Conservation (phyloP, 2,329 filamentous ascomycete species). For the Grosmannia penicillata region DNA sequence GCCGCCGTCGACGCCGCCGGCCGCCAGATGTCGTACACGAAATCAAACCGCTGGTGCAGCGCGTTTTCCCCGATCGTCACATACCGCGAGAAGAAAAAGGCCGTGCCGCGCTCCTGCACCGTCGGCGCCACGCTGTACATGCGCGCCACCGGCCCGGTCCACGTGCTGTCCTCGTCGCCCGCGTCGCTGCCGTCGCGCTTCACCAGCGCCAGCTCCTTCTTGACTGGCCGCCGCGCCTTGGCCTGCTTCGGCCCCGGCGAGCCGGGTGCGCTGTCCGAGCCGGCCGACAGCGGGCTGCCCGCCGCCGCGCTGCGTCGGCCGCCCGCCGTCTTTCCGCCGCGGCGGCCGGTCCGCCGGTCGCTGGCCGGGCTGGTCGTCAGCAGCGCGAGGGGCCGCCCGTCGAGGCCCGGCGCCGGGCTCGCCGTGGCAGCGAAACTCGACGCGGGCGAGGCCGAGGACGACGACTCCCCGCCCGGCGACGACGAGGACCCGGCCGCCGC, state of each 20-base stretch:
- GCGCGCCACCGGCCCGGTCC: conserved; percentile 14
- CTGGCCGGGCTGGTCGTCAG: conserved; percentile 1
- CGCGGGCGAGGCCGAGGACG: neutral
- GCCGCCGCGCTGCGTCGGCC: neutral
- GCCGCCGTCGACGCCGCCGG: conserved; percentile 20
- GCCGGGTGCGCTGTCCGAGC: neutral
- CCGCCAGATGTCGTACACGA: conserved; percentile 37
- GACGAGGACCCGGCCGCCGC: conserved; percentile 8
- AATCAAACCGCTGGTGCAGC: conserved; percentile 35
- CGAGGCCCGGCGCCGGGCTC: neutral
- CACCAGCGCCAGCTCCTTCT: neutral
- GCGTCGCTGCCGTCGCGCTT: no score
- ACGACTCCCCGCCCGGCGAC: conserved; percentile 11
- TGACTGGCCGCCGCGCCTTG: neutral
- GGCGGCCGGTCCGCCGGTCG: neutral
- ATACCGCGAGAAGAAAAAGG: conserved; percentile 36
- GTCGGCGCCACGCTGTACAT: conserved; percentile 19
- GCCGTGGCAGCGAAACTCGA: conserved; percentile 2
- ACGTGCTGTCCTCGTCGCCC: conserved; percentile 18
- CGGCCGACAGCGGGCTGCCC: neutral
- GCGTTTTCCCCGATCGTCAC: conserved; percentile 29
- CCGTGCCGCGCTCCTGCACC: conserved; percentile 28
- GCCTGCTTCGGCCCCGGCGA: neutral
- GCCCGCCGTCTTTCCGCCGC: neutral
- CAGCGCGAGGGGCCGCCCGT: neutral